These are phyloP conservation scores for Puccinellia tenuiflora DNA, from an alignment of 176 grass and related monocot genomes.

Conservation along the genomic window DNA sequence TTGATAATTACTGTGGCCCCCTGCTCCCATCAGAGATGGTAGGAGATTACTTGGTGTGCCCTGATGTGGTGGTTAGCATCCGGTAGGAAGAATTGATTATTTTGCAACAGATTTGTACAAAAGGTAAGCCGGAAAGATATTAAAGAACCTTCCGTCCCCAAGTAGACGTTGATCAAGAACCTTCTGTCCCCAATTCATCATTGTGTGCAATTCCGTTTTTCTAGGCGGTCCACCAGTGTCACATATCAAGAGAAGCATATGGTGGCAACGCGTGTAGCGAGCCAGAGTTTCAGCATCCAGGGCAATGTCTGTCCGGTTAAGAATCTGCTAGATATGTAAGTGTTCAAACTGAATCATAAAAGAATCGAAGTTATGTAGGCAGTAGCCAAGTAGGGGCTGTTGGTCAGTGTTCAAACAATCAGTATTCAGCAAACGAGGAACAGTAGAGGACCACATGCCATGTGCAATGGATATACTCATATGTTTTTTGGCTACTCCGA, in stretches of 20 bases:
- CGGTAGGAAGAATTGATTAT: background rate
- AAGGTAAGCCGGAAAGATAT: background rate
- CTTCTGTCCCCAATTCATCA: background rate
- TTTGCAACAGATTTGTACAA: background rate
- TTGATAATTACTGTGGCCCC: background rate
- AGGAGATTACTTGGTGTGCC: background rate
- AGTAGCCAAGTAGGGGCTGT: background rate
- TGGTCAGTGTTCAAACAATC: background rate
- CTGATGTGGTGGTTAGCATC: background rate
- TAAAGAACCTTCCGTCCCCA: background rate
- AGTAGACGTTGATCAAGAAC: background rate
- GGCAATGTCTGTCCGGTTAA: background rate
- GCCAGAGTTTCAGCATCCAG: background rate
- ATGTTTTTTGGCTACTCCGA: background rate
- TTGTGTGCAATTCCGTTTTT: background rate
- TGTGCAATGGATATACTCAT: background rate
- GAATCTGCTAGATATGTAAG: background rate
- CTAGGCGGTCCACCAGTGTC: background rate
- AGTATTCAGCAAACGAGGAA: background rate
- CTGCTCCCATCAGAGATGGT: background rate
- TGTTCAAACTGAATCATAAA: background rate
- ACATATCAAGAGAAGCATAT: background rate
- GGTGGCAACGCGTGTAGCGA: background rate
- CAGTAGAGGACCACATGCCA: conserved; percentile 15
- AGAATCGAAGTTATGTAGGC: background rate